Conservation (phyloP, 352 stramenopile genomes). For the Phytophthora brassicae region DNA sequence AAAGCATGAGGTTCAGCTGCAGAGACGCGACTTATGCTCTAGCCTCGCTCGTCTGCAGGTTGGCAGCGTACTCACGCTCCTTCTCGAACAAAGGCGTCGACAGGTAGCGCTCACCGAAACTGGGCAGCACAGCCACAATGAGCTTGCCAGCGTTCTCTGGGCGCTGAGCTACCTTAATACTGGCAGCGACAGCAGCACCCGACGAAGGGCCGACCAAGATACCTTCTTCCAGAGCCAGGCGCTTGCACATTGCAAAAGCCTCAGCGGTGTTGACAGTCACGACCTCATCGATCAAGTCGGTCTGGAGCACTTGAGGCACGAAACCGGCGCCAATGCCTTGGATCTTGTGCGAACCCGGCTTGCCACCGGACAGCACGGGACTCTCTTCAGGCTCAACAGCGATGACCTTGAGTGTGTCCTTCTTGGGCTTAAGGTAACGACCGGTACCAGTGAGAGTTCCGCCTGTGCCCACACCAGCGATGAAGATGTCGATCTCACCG, state of each 20-base stretch:
- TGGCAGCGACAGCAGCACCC: slow-evolving; percentile 83
- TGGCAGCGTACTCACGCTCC: slow-evolving; percentile 72
- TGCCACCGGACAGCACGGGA: slow-evolving; percentile 80
- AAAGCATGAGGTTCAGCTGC: no score
- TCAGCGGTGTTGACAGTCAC: slow-evolving; percentile 81
- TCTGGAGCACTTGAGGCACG: slow-evolving; percentile 76
- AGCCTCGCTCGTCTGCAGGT: slow-evolving; percentile 59
- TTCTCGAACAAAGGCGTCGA: slow-evolving; percentile 79
- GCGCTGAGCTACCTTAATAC: slow-evolving; percentile 77
- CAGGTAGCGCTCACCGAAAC: slow-evolving; percentile 89
- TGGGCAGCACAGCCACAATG: slow-evolving; percentile 90
- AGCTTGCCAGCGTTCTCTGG: slow-evolving; percentile 87
- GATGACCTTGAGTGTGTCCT: slow-evolving; percentile 79
- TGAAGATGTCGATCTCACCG: slow-evolving; percentile 85
- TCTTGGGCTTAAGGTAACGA: slow-evolving; percentile 88
- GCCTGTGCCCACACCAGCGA: slow-evolving; percentile 87
- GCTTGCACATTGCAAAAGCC: slow-evolving; percentile 87
- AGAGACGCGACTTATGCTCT: slow-evolving; percentile 28
- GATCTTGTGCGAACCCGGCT: slow-evolving; percentile 84
- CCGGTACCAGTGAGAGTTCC: slow-evolving; percentile 87
- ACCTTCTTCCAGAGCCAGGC: slow-evolving; percentile 81
- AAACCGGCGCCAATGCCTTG: slow-evolving; percentile 86
- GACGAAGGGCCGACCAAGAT: slow-evolving; percentile 88
- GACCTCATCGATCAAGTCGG: slow-evolving; percentile 89
- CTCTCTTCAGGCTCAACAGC: slow-evolving; percentile 86